Conservation (phyloP, 2,329 filamentous ascomycete species). For the Stromatinia cepivora region DNA sequence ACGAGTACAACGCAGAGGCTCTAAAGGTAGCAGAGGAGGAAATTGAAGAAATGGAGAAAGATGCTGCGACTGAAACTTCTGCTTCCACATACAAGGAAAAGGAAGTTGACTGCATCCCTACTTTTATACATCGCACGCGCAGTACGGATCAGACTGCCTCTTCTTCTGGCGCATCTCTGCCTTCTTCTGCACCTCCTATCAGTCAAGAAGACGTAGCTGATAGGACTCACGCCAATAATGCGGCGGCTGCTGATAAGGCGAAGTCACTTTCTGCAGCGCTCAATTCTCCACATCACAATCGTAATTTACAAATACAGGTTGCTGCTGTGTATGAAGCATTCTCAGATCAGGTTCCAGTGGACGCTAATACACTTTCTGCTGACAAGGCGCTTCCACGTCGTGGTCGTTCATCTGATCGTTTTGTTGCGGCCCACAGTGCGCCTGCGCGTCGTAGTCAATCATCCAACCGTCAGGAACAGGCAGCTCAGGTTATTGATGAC, state of each 20-base stretch:
- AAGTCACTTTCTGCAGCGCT: neutral
- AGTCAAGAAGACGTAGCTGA: too few relatives aligned
- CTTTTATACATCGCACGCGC: neutral
- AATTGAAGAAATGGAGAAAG: neutral
- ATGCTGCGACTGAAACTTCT: neutral
- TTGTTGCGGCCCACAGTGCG: neutral
- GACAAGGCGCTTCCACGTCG: too few relatives aligned
- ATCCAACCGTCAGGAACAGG: too few relatives aligned
- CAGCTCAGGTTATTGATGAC: too few relatives aligned
- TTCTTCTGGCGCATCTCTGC: rapidly evolving
- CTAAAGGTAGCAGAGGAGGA: neutral
- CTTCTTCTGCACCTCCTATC: neutral
- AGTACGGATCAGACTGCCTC: neutral
- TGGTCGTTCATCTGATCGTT: neutral
- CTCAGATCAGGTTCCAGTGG: neutral
- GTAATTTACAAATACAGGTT: constrained; percentile 3
- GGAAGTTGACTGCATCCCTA: too few relatives aligned
- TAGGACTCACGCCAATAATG: too few relatives aligned
- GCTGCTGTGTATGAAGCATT: neutral
- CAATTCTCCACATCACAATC: neutral
- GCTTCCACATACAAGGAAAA: neutral
- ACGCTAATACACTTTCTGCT: neutral
- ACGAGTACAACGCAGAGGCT: neutral
- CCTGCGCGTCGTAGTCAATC: neutral
- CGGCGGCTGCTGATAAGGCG: neutral